A percentile compares a stretch with the other conserved stretches of the same genome.
Conservation (phyloP, 2,329 filamentous ascomycete species). For the Biscogniauxia marginata region DNA sequence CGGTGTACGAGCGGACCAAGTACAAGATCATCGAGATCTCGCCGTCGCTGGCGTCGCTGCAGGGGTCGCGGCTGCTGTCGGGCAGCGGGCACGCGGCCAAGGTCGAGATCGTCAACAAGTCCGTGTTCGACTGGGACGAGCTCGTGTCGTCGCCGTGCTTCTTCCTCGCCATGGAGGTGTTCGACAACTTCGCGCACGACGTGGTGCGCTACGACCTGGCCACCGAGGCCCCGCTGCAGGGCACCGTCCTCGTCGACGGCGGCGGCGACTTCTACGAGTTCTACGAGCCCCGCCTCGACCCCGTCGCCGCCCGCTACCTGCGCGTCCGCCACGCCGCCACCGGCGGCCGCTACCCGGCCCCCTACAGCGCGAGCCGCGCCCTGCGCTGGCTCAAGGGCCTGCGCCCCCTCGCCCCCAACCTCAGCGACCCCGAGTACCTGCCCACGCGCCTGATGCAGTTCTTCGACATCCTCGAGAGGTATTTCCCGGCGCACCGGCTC, state of each 20-base stretch:
- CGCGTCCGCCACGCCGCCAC: constrained; percentile 79
- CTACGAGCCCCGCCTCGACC: constrained; percentile 78
- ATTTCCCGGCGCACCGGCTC: constrained; percentile 87
- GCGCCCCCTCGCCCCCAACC: constrained; percentile 71
- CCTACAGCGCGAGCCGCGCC: constrained; percentile 53
- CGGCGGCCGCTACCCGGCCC: constrained; percentile 59
- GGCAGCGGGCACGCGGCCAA: constrained; percentile 75
- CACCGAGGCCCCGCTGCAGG: constrained; percentile 82
- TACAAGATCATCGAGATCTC: constrained; percentile 98
- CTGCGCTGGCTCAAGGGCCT: constrained; percentile 61
- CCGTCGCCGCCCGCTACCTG: constrained; percentile 78
- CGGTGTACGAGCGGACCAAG: constrained; percentile 90
- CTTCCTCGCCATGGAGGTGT: constrained; percentile 96
- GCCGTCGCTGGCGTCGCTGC: constrained; percentile 72
- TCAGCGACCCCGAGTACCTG: constrained; percentile 86
- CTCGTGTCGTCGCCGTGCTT: constrained; percentile 93
- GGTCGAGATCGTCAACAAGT: constrained; percentile 92
- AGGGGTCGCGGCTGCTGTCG: constrained; percentile 64
- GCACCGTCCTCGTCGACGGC: constrained; percentile 79
- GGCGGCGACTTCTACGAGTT: constrained; percentile 94
- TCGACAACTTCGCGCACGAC: constrained; percentile 98
- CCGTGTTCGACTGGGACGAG: constrained; percentile 89
- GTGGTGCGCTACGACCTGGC: constrained; percentile 82
- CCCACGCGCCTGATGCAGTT: constrained; percentile 95
- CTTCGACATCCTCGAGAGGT: constrained; percentile 83